phyloP scores from a whole-genome alignment of 352 stramenopile genomes.

The Phytophthora melonis region DNA sequence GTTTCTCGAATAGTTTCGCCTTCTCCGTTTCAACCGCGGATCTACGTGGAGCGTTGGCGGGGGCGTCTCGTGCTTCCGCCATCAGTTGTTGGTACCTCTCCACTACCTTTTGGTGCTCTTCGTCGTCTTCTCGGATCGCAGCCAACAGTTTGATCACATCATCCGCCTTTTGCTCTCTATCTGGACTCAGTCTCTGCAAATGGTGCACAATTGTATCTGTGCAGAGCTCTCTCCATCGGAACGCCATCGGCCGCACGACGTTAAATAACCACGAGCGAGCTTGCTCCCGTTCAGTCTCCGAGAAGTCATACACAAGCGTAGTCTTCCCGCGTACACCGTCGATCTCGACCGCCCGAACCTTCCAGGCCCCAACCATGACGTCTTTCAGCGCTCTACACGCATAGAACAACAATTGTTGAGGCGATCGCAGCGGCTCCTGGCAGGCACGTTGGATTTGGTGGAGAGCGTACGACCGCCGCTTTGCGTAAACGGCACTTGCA shows the following conservation, averaged over 20 bases:
- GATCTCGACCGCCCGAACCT: slow-evolving; percentile 64
- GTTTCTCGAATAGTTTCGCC: slow-evolving; percentile 33
- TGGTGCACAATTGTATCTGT: slow-evolving; percentile 52
- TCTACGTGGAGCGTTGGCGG: slow-evolving; percentile 3
- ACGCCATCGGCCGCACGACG: slow-evolving; percentile 48
- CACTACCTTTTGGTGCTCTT: slow-evolving; percentile 14
- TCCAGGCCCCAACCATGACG: slow-evolving; percentile 61
- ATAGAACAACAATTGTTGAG: slow-evolving; percentile 64
- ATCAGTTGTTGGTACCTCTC: slow-evolving; percentile 22
- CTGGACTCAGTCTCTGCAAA: slow-evolving; percentile 11
- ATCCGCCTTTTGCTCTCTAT: background rate
- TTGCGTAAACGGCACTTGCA: slow-evolving; percentile 65
- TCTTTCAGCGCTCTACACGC: slow-evolving; percentile 53
- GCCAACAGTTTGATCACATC: slow-evolving; percentile 28
- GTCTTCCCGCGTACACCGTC: slow-evolving; percentile 57
- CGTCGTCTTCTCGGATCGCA: slow-evolving; percentile 33
- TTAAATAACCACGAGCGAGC: slow-evolving; percentile 28
- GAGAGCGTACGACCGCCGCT: slow-evolving; percentile 63
- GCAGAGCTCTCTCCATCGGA: slow-evolving; percentile 58
- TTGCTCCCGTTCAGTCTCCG: slow-evolving; percentile 43
- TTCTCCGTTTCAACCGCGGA: slow-evolving; percentile 33
- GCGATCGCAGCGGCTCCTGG: slow-evolving; percentile 57
- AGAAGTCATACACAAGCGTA: slow-evolving; percentile 66
- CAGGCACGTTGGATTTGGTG: slow-evolving; percentile 49
- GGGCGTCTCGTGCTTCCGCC: background rate